Evolutionary conservation across 148 eudicot genomes (phyloP).

Genomic region (Persicaria maculosa): DNA sequence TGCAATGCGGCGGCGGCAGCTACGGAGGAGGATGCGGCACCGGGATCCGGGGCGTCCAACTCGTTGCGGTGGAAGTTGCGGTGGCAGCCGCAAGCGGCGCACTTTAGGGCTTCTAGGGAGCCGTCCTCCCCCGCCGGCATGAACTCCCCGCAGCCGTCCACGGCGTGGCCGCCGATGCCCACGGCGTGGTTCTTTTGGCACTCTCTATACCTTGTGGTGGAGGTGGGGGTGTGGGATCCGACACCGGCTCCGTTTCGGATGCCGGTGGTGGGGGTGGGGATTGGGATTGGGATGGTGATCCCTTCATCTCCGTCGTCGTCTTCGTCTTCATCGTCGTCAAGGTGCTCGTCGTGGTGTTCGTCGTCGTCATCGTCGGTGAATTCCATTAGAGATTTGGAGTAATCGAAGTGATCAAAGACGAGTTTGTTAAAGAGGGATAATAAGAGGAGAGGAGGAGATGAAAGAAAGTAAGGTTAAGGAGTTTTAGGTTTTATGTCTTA

Average conservation of each 20-base stretch:
- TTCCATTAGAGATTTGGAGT: not conserved
- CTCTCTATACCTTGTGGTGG: conserved; percentile 3
- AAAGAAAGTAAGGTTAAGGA: conserved; percentile 2
- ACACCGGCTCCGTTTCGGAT: not conserved
- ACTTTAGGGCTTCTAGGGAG: conserved; percentile 1
- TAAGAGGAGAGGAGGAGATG: not conserved
- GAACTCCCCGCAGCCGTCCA: conserved; percentile 14
- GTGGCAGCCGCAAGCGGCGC: conserved; percentile 14
- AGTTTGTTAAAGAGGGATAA: too few species aligned
- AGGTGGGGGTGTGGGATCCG: not conserved
- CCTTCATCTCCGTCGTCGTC: conserved; percentile 7
- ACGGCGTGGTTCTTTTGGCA: conserved; percentile 14
- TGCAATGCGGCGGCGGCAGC: not conserved
- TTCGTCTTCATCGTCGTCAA: not conserved
- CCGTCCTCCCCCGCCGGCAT: conserved; percentile 13
- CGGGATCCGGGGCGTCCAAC: not conserved
- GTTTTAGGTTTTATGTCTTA: conserved; percentile 5
- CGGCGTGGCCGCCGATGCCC: conserved; percentile 10
- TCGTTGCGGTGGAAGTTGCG: conserved; percentile 15
- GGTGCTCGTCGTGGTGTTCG: not conserved
- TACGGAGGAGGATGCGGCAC: not conserved
- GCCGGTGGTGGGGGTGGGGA: not conserved
- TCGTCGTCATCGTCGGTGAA: conserved; percentile 7
- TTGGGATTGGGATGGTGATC: conserved; percentile 15
- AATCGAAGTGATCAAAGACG: not conserved